Percentiles rank a stretch among this genome's conserved stretches.
These are phyloP conservation scores for Acacia pycnantha DNA, from an alignment of 331 rosid genomes.

Conservation along the genomic window DNA sequence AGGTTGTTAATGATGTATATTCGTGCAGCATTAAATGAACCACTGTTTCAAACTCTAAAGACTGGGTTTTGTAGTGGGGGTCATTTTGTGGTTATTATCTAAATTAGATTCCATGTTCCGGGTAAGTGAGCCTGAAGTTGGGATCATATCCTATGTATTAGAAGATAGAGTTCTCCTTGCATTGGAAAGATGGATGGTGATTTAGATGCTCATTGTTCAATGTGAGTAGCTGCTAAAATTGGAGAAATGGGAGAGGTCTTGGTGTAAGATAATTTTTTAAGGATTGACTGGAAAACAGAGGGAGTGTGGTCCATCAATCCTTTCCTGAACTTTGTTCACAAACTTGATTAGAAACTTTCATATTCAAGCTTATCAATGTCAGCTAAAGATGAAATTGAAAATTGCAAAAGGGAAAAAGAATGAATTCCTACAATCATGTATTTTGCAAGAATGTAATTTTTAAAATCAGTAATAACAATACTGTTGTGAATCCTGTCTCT, in stretches of 20 bases:
- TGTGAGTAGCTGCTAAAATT: background rate
- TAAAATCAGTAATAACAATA: no score
- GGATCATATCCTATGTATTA: conserved; percentile 6
- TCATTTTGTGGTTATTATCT: conserved; percentile 4
- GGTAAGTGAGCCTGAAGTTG: conserved; percentile 3
- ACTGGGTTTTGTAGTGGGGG: background rate
- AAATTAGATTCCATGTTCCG: background rate
- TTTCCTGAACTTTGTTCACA: background rate
- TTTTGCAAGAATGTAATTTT: no score
- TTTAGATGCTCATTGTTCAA: conserved; percentile 1
- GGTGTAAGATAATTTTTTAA: background rate
- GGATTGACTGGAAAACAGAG: background rate
- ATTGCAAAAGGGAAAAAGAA: no score
- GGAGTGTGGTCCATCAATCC: background rate
- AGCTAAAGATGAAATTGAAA: no score
- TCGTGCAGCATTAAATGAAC: background rate
- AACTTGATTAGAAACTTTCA: background rate
- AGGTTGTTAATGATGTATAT: background rate
- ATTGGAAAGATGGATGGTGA: conserved; percentile 13
- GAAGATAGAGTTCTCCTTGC: conserved; percentile 2
- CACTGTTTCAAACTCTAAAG: conserved; percentile 22
- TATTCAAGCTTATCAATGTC: no score
- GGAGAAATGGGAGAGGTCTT: background rate
- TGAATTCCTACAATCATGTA: no score
- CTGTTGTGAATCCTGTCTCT: no score